Base-by-base conservation (phyloP, 345 rosid species). In the Garcia nutans region DNA sequence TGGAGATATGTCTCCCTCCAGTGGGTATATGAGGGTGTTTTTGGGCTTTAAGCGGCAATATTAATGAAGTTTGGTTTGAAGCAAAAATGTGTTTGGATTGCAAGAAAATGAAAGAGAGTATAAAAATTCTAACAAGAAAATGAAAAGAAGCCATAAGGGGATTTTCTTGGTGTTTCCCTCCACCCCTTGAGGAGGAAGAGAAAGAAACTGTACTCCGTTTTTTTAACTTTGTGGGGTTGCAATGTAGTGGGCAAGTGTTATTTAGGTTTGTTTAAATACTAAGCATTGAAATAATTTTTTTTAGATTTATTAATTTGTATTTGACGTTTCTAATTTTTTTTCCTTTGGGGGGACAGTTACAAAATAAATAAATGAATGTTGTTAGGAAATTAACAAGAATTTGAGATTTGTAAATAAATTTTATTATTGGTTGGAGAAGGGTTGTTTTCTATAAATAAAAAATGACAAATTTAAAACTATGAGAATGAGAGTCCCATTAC, bases 11-110 rank as follows among this genome's bases (percentile, higher is more conserved):
- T 62, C 77, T 57, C n/a, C 13, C 28, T 0, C 41, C 6, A 6
- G 73, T 10, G 2, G 74, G 50, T 26, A 76, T 9, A 28, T 57
- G 83, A 17, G 68, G 24, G 4, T 47, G 63, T 42, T 70, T 68
- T 9, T 79, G 77, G 26, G 88, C 85, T 81, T 79, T 88, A 37
- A 91, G 89, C 47, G 97, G 78, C 10, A 91, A 75, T 42, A 87
- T 0, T 2, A 88, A 22, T 7, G 77, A 82, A 58, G 83, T 41
- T 79, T 86, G 88, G 13, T 78, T 79, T 2, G 79, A 71, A 73
- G 87, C 76, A 52, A 84, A 61, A 79, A 68, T 75, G 47, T 8
- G 77, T 19, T 49, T 74, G 13, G 82, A 60, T 59, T 74, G 83
- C 66, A 70, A 75, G 82, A 79, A 71, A 81, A 83, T 41, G 10